phyloP scores from a whole-genome alignment of 1,284 basidiomycete species.

The Lignosus rhinocerotis region DNA sequence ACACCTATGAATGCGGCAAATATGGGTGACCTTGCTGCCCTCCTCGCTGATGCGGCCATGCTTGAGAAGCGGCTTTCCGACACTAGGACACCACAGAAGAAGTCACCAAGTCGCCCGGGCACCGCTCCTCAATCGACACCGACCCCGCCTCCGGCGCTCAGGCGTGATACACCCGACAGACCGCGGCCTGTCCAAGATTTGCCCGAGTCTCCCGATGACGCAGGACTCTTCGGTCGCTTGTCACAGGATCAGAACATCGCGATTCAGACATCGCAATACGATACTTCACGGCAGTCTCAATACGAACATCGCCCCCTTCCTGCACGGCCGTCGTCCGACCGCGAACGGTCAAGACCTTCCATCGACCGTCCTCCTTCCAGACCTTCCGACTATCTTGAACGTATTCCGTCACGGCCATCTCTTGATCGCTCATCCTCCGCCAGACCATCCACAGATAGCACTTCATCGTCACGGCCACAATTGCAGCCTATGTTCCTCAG shows the following conservation, averaged over 20 bases:
- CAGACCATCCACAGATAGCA: conserved; percentile 15
- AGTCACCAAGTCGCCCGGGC: conserved; percentile 2
- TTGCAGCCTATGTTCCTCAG: conserved; percentile 21
- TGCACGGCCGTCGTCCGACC: not conserved
- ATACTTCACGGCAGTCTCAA: not conserved
- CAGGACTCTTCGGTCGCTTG: conserved; percentile 8
- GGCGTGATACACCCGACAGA: conserved; percentile 8
- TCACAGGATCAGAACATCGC: conserved; percentile 10
- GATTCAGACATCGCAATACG: conserved; percentile 5
- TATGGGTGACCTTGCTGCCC: conserved; percentile 30
- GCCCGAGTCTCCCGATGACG: conserved; percentile 23
- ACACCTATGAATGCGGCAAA: conserved; percentile 23
- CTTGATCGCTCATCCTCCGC: conserved; percentile 8
- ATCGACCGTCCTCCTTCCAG: conserved; percentile 2
- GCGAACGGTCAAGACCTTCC: conserved; percentile 5
- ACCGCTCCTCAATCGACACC: not conserved
- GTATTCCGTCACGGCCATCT: conserved; percentile 15
- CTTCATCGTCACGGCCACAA: conserved; percentile 12
- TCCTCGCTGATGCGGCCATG: conserved; percentile 31
- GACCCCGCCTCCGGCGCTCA: conserved; percentile 5
- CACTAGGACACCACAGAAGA: conserved; percentile 24
- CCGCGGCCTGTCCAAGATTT: conserved; percentile 20
- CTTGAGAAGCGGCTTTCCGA: conserved; percentile 31
- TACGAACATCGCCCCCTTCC: conserved; percentile 1
- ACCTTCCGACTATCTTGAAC: conserved; percentile 11